Conservation (phyloP, 495 filamentous ascomycete genomes). For the Neurospora terricola region DNA sequence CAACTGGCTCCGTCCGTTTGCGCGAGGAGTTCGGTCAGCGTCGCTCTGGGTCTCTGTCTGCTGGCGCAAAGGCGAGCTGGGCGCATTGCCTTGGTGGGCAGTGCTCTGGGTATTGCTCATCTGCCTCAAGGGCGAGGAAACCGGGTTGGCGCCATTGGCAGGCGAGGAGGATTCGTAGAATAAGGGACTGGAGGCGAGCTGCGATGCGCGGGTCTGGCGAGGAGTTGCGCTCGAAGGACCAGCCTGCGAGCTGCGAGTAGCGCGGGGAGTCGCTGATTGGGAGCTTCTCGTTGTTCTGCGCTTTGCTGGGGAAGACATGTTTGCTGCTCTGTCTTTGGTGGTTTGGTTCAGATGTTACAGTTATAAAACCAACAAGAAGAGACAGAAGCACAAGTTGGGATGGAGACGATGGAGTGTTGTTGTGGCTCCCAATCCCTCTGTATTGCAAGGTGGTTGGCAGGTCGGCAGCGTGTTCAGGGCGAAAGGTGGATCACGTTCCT, state of each 20-base stretch:
- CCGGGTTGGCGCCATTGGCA: slow-evolving; percentile 30
- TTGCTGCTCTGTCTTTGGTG: slow-evolving; percentile 5
- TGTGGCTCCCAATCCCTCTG: neutral
- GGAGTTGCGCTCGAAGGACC: slow-evolving; percentile 37
- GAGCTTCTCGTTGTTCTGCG: slow-evolving; percentile 45
- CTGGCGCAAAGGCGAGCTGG: slow-evolving; percentile 60
- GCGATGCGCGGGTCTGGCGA: slow-evolving; percentile 33
- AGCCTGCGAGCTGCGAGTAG: slow-evolving; percentile 39
- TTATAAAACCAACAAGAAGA: neutral
- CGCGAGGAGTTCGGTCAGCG: slow-evolving; percentile 64
- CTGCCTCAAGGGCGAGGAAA: slow-evolving; percentile 42
- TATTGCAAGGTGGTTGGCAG: neutral
- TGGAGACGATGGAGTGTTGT: neutral
- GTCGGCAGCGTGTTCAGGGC: neutral
- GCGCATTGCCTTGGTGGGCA: slow-evolving; percentile 40
- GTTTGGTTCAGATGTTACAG: neutral
- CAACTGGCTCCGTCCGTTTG: slow-evolving; percentile 31
- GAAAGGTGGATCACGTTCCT: slow-evolving; percentile 2
- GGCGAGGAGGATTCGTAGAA: slow-evolving; percentile 80
- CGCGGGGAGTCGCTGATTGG: slow-evolving; percentile 47
- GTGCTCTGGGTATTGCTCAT: slow-evolving; percentile 48
- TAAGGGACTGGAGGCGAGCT: slow-evolving; percentile 66
- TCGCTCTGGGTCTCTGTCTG: slow-evolving; percentile 43
- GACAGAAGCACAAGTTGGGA: neutral
- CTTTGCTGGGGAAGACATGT: slow-evolving; percentile 51